Conservation (phyloP, 1,284 basidiomycete species). For the Irpex rosettiformis region DNA sequence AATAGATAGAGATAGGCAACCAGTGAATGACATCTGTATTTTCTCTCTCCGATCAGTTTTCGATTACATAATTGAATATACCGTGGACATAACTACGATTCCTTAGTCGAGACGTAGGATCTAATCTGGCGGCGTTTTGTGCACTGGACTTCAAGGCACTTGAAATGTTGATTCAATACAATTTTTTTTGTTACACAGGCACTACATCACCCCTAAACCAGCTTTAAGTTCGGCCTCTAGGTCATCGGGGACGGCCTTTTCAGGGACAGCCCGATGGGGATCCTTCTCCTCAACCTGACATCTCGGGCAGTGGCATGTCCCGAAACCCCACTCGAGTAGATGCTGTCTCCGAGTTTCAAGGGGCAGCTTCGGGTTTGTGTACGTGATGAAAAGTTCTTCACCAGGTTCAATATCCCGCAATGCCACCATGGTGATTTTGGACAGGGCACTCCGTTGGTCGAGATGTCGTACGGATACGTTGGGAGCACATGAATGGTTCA, state of each 20-base stretch:
- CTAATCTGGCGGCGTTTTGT: neutral
- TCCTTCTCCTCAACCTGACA: slow-evolving; percentile 55
- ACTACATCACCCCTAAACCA: slow-evolving; percentile 41
- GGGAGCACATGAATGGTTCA: slow-evolving; percentile 83
- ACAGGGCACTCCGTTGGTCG: slow-evolving; percentile 58
- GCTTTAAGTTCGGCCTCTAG: slow-evolving; percentile 47
- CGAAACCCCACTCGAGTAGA: slow-evolving; percentile 76
- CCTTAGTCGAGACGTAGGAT: too few species aligned
- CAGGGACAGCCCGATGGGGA: slow-evolving; percentile 27
- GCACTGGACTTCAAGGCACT: neutral
- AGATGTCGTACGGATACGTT: slow-evolving; percentile 74
- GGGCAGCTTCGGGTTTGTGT: slow-evolving; percentile 65
- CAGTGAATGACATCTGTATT: neutral
- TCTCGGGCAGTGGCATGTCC: slow-evolving; percentile 60
- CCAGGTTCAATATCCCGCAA: slow-evolving; percentile 59
- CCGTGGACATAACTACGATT: too few species aligned
- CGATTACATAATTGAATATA: neutral
- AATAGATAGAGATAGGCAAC: neutral
- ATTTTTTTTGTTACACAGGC: neutral
- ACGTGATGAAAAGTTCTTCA: slow-evolving; percentile 77
- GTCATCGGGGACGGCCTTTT: slow-evolving; percentile 28
- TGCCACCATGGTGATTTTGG: slow-evolving; percentile 72
- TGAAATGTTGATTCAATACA: too few species aligned
- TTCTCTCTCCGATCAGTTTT: neutral
- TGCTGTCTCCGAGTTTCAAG: slow-evolving; percentile 53